Percentiles rank a stretch among this genome's conserved stretches.
phyloP scores from a whole-genome alignment of 345 rosid genomes.

The Populus davidiana region DNA sequence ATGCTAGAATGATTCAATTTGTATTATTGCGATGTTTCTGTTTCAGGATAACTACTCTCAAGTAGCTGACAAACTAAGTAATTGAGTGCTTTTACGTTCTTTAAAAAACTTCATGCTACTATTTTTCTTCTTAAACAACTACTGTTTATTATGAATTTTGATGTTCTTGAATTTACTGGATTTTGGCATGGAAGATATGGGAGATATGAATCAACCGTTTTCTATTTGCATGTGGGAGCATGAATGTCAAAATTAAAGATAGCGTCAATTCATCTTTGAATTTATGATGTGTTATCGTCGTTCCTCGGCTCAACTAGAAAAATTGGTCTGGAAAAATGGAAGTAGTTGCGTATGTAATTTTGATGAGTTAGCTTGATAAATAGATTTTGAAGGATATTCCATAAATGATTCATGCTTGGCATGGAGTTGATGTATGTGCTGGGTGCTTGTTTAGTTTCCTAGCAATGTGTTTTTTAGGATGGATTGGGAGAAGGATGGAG shows the following conservation, averaged over 20 bases:
- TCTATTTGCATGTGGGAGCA: not conserved
- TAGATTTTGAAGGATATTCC: not conserved
- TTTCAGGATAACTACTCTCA: not conserved
- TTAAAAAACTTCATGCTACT: not conserved
- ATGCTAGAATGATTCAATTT: not conserved
- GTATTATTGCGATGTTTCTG: not conserved
- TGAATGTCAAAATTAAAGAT: not conserved
- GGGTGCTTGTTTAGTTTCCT: not conserved
- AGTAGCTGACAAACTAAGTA: not conserved
- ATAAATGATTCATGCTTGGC: not conserved
- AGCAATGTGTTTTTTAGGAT: not conserved
- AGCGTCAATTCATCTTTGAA: not conserved
- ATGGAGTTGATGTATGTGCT: not conserved
- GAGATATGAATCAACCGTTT: not conserved
- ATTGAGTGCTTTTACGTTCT: not conserved
- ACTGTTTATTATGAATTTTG: not conserved
- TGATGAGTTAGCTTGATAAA: not conserved
- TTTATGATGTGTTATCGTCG: not conserved
- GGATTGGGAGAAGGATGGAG: not conserved
- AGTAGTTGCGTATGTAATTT: not conserved
- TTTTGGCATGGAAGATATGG: not conserved
- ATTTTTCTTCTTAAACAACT: not conserved
- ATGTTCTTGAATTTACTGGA: not conserved
- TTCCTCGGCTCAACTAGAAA: not conserved
- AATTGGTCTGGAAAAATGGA: not conserved